Conservation (phyloP, 2,329 filamentous ascomycete species). For the Beauveria pseudobassiana region DNA sequence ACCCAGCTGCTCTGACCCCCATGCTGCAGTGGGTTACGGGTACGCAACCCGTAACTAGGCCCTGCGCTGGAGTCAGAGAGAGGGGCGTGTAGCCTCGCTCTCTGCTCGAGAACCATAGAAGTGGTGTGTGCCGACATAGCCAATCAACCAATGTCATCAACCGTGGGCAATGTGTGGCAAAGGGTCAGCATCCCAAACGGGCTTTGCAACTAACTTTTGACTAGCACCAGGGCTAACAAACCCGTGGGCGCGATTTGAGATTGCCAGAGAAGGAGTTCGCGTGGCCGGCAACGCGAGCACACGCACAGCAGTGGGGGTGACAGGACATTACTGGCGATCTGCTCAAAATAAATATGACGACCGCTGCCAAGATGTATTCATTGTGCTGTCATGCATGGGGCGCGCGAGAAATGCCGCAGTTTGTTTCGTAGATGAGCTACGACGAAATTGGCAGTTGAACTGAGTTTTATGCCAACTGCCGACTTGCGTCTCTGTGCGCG, state of each 20-base stretch:
- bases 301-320: not conserved
- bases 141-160: not conserved
- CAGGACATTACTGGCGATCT: not conserved
- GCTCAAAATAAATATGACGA: not conserved
- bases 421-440: not conserved
- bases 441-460: slow-evolving; percentile 1
- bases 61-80: not conserved
- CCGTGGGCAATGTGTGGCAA: not conserved
- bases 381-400: not conserved
- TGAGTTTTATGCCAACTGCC: slow-evolving; percentile 1
- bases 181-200: slow-evolving; percentile 1
- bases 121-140: not conserved
- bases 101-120: not conserved
- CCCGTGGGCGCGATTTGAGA: not conserved
- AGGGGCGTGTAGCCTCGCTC: not conserved
- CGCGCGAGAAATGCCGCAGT: slow-evolving; percentile 1
- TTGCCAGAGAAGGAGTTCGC: not conserved
- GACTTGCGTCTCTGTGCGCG: not conserved
- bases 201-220: not conserved
- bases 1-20: slow-evolving; percentile 1
- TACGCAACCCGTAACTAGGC: not conserved
- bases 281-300: not conserved
- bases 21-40: not conserved
- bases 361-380: slow-evolving; percentile 2
- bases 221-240: not conserved